Evolutionary conservation across 306 rosid species (phyloP).

Genomic region (Delonix regia): DNA sequence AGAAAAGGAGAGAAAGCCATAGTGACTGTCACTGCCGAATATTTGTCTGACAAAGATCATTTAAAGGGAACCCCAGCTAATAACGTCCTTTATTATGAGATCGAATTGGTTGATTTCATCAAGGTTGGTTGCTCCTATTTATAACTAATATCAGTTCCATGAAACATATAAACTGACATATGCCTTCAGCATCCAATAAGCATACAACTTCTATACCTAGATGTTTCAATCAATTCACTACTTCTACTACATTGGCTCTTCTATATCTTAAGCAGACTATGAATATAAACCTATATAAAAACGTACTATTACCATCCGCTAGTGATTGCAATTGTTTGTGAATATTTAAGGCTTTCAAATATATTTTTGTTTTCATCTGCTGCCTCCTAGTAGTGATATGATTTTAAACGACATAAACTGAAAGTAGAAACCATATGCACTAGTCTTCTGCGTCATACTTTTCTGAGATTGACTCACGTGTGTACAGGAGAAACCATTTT

Average conservation of each 20-base stretch:
- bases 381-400: background rate
- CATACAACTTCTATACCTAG: background rate
- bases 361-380: background rate
- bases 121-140: constrained; percentile 48
- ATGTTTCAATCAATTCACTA: background rate
- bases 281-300: background rate
- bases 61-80: constrained; percentile 23
- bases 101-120: constrained; percentile 56
- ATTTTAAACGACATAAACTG: background rate
- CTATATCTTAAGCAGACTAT: background rate
- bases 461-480: constrained; percentile 15
- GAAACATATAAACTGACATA: background rate
- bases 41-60: constrained; percentile 32
- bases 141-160: background rate
- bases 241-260: background rate
- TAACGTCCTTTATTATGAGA: constrained; percentile 51
- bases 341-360: background rate
- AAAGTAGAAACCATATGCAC: background rate
- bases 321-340: background rate
- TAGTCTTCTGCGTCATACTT: background rate
- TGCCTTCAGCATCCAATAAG: background rate
- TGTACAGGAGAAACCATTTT: constrained; percentile 65
- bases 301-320: background rate
- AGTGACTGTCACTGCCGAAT: constrained; percentile 49
- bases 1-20: constrained; percentile 61